Evolutionary conservation across 1,139 yeast genomes (phyloP).

Genomic region (Saccharomyces hybrid): DNA sequence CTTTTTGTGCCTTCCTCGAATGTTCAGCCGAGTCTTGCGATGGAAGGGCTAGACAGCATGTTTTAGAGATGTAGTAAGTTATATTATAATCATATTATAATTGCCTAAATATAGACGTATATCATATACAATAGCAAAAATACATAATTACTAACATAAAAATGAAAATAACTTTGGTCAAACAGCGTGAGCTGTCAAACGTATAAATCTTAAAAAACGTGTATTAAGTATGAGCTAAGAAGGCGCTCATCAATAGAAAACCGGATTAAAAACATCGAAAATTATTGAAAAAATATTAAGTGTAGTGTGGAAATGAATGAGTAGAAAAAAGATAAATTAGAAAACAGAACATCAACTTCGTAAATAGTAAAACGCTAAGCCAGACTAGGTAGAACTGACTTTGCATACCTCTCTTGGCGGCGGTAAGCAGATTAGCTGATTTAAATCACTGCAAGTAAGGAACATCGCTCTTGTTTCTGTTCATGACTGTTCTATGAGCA

Average conservation of each 20-base stretch:
- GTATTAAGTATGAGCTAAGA: neutral
- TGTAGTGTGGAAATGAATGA: neutral
- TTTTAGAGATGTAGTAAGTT: neutral
- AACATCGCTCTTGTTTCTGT: slow-evolving; percentile 12
- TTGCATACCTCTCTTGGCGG: neutral
- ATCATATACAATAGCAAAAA: neutral
- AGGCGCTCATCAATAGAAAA: neutral
- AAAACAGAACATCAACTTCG: neutral
- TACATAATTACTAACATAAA: neutral
- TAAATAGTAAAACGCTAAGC: neutral
- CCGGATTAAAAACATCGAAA: neutral
- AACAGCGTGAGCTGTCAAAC: neutral
- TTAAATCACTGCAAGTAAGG: slow-evolving; percentile 8
- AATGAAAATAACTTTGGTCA: neutral
- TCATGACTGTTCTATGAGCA: slow-evolving; percentile 13
- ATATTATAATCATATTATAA: neutral
- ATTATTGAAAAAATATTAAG: neutral
- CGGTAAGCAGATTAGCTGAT: neutral
- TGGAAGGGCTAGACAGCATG: neutral
- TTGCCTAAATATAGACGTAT: neutral
- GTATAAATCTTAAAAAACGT: neutral
- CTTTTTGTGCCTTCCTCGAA: neutral
- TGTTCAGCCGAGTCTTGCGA: neutral
- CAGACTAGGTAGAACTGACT: neutral
- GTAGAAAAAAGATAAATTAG: neutral